These are phyloP conservation scores for Hygrocybe punicea DNA, from an alignment of 768 basidiomycete genomes.

Conservation along the genomic window DNA sequence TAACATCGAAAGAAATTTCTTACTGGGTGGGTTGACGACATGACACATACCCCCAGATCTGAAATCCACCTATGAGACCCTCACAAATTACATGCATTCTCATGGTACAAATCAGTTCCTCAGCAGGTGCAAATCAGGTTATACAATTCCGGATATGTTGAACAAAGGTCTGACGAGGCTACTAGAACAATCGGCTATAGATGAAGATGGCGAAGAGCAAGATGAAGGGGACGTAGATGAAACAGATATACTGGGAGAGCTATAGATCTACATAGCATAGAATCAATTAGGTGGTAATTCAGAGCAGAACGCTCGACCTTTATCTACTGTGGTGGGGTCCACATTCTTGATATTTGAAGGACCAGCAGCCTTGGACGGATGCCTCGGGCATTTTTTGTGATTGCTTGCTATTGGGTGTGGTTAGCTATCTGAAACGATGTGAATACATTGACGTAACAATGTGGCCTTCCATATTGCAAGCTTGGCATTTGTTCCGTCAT, in stretches of 20 bases:
- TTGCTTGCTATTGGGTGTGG: not conserved
- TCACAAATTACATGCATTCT: not conserved
- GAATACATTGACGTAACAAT: not conserved
- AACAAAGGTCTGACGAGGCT: not conserved
- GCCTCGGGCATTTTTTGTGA: not conserved
- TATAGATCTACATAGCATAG: no score
- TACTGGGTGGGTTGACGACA: no score
- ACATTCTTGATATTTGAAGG: no score
- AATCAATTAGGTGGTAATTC: no score
- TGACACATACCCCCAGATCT: slow-evolving; percentile 12
- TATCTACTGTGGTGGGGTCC: no score
- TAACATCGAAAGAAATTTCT: not conserved
- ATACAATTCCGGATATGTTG: not conserved
- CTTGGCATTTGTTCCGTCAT: not conserved
- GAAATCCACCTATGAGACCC: slow-evolving; percentile 6
- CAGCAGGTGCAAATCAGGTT: slow-evolving; percentile 1
- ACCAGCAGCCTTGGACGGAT: not conserved
- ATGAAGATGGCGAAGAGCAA: not conserved
- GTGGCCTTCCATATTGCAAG: not conserved
- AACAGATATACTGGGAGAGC: no score
- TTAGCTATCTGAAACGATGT: not conserved
- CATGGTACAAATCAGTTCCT: not conserved
- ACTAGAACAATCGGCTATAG: not conserved
- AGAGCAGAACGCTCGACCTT: no score
- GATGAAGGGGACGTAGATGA: not conserved